A percentile compares a stretch with the other conserved stretches of the same genome.
Conservation (phyloP, 495 filamentous ascomycete genomes). For the Penicillium salamii region DNA sequence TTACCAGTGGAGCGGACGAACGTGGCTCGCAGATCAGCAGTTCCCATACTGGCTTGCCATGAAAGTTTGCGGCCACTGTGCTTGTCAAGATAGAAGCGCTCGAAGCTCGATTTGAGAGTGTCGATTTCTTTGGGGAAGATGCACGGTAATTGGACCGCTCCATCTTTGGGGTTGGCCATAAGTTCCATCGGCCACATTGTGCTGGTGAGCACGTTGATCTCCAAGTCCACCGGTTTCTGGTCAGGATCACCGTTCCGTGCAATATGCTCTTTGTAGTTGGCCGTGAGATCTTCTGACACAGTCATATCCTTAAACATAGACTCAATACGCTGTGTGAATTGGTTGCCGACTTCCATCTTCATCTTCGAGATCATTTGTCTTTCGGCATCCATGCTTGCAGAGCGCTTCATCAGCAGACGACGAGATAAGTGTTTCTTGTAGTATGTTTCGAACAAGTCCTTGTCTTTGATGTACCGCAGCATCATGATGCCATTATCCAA, state of each 20-base stretch:
- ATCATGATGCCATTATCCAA: slow-evolving; percentile 89
- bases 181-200: slow-evolving; percentile 92
- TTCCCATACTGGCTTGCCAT: slow-evolving; percentile 80
- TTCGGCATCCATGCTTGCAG: slow-evolving; percentile 84
- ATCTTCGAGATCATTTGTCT: slow-evolving; percentile 94
- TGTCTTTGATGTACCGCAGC: slow-evolving; percentile 81
- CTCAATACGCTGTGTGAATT: slow-evolving; percentile 89
- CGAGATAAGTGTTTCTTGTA: slow-evolving; percentile 96
- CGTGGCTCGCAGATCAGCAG: slow-evolving; percentile 76
- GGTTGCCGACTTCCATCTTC: slow-evolving; percentile 92
- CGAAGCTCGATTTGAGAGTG: slow-evolving; percentile 77
- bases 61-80: slow-evolving; percentile 84
- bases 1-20: slow-evolving; percentile 73
- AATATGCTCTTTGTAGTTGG: slow-evolving; percentile 70
- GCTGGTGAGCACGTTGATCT: slow-evolving; percentile 80
- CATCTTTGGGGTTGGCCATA: slow-evolving; percentile 63
- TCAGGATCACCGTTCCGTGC: slow-evolving; percentile 61
- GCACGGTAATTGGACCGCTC: slow-evolving; percentile 50
- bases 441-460: slow-evolving; percentile 95
- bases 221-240: slow-evolving; percentile 68
- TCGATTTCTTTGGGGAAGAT: slow-evolving; percentile 76
- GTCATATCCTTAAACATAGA: slow-evolving; percentile 99
- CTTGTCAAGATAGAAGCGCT: slow-evolving; percentile 83
- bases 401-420: slow-evolving; percentile 79
- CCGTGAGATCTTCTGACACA: slow-evolving; percentile 78